A percentile compares a stretch with the other conserved stretches of the same genome.
These are phyloP conservation scores for Rhazya stricta DNA, from an alignment of 257 asterid genomes.

Conservation along the genomic window DNA sequence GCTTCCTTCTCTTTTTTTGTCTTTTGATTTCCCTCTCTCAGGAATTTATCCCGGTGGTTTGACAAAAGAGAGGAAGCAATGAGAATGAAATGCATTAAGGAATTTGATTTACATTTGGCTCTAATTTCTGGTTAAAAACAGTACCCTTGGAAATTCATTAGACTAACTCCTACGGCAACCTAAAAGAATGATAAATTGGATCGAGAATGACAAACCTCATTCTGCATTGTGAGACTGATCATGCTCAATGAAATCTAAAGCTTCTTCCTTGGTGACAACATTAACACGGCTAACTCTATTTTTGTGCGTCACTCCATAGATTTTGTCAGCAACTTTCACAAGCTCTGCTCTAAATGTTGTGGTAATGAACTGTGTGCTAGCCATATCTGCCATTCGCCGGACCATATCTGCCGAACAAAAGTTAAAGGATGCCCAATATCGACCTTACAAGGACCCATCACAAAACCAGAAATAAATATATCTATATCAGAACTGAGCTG, in stretches of 20 bases:
- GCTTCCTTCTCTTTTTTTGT: too few species aligned
- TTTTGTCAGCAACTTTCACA: slow-evolving; percentile 94
- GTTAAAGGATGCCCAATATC: slow-evolving; percentile 38
- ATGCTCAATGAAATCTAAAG: slow-evolving; percentile 75
- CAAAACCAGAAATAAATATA: background rate
- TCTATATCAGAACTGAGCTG: background rate
- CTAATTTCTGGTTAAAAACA: background rate
- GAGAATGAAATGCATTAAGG: too few species aligned
- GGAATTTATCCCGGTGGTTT: too few species aligned
- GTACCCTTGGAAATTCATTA: background rate
- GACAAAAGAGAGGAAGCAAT: too few species aligned
- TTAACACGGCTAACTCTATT: slow-evolving; percentile 81
- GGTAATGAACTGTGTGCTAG: slow-evolving; percentile 83
- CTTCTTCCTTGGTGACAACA: slow-evolving; percentile 69
- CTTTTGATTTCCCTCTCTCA: background rate
- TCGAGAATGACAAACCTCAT: slow-evolving; percentile 38
- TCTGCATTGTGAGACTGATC: slow-evolving; percentile 76
- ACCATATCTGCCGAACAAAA: slow-evolving; percentile 66
- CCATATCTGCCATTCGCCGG: slow-evolving; percentile 84
- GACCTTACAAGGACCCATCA: slow-evolving; percentile 3
- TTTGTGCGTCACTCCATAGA: slow-evolving; percentile 86
- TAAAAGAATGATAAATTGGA: background rate
- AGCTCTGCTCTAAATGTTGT: slow-evolving; percentile 91
- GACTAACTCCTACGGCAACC: background rate
- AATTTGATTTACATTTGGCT: too few species aligned